Base-by-base conservation (phyloP, 371 early-diverging fungal species). In the Mortierella sp. region DNA sequence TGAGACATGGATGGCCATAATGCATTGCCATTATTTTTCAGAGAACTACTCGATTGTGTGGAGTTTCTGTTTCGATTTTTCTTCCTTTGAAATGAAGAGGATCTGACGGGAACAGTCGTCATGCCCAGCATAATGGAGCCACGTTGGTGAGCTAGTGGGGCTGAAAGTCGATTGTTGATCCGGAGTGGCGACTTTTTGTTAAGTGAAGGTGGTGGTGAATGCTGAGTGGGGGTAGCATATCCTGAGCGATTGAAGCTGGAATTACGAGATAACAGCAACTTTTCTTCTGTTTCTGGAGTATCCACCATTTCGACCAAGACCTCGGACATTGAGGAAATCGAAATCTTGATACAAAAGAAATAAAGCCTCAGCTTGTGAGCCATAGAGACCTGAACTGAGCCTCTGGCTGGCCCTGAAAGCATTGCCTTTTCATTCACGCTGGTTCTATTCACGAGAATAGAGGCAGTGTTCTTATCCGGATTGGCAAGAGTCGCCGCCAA, bases 361-460 rank as follows among this genome's bases (percentile, higher is more conserved):
- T 63, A 69, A n/a, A 79, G 61, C 15, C 75, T 42, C 42, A 79
- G 55, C 67, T 79, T 79, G 51, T 74, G 71, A 29, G 75, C 66
- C 74, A 74, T 67, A n/a, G 64, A 69, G 1, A 54, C 79, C 22
- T 79, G 73, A 17, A 73, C 28, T 23, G 42, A 29, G 10, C 29
- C 34, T 28, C 61, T 22, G 3, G 40, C 42, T 28, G 31, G 47
- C 17, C 43, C 37, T 37, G 2, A 4, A 3, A 34, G 9, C 19
- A 3, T n/a, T 7, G 37, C 7, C 5, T 31, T 35, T 1, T 54
- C 56, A 19, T 8, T 13, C 2, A 43, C 4, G 45, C 45, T 43
- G 13, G 0, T 13, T 13, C 5, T 43, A 17, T 19, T 43, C 37
- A 37, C n/a, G 37, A 37, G 37, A 19, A 8, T 43, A 19, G 1